These are phyloP conservation scores for Flaveria linearis DNA, from an alignment of 129 eudicot genomes.

Conservation along the genomic window DNA sequence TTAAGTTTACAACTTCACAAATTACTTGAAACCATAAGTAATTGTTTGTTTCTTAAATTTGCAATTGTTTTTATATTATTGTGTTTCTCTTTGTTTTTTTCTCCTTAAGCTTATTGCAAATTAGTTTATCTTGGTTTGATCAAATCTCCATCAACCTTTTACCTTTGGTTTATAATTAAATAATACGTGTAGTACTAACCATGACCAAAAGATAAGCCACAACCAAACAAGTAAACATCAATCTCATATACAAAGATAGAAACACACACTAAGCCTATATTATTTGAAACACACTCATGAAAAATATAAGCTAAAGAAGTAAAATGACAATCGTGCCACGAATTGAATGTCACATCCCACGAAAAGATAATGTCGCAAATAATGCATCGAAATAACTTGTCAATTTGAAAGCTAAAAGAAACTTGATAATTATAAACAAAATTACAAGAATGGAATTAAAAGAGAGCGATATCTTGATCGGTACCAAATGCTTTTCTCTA, in stretches of 20 bases:
- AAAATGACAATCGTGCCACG: slow-evolving; percentile 1
- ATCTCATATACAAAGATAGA: background rate
- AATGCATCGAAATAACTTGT: background rate
- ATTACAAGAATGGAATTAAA: background rate
- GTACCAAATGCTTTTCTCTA: background rate
- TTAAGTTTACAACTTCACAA: too few species aligned
- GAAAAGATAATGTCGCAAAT: background rate
- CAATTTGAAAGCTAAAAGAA: slow-evolving; percentile 9
- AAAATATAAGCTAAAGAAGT: slow-evolving; percentile 1
- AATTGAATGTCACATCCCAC: slow-evolving; percentile 2
- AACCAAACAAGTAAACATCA: background rate
- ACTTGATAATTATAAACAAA: background rate
- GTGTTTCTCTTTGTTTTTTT: too few species aligned
- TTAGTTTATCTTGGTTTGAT: too few species aligned
- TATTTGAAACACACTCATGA: background rate
- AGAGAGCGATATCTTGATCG: background rate
- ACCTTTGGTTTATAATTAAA: too few species aligned
- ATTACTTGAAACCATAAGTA: too few species aligned
- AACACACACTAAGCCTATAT: background rate
- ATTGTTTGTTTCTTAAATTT: too few species aligned
- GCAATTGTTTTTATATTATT: too few species aligned
- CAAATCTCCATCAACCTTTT: too few species aligned
- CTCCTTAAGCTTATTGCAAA: too few species aligned
- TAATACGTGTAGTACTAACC: background rate
- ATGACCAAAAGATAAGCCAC: background rate